Evolutionary conservation across 805 yeast genomes (phyloP).

Genomic region (Candida pseudoglaebosa): DNA sequence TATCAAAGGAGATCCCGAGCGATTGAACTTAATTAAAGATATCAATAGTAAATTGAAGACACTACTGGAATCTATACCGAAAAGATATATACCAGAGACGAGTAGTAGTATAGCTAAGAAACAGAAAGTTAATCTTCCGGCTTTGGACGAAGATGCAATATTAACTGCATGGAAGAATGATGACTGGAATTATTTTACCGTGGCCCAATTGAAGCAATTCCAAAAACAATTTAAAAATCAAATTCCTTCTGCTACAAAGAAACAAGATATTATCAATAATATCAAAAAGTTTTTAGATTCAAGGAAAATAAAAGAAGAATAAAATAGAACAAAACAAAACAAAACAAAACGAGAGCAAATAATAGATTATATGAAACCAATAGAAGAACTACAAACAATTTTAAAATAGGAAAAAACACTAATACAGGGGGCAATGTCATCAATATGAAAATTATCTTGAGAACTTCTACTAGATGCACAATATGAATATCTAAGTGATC

Average conservation of each 20-base stretch:
- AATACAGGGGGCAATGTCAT: no score
- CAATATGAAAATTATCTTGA: no score
- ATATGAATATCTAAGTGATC: no score
- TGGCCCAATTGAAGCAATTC: slow-evolving; percentile 40
- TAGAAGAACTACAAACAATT: no score
- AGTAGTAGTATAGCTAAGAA: slow-evolving; percentile 2
- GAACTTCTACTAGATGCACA: no score
- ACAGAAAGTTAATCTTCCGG: slow-evolving; percentile 3
- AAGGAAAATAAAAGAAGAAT: slow-evolving; percentile 4
- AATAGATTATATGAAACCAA: no score
- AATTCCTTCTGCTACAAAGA: slow-evolving; percentile 35
- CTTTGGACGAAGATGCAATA: slow-evolving; percentile 31
- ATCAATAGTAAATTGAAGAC: slow-evolving; percentile 12
- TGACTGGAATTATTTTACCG: slow-evolving; percentile 32
- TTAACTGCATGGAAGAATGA: slow-evolving; percentile 40
- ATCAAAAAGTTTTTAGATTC: slow-evolving; percentile 30
- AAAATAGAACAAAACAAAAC: no score
- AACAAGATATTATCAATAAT: slow-evolving; percentile 41
- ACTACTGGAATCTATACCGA: slow-evolving; percentile 10
- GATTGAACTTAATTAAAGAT: slow-evolving; percentile 8
- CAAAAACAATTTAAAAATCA: slow-evolving; percentile 28
- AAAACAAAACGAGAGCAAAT: no score
- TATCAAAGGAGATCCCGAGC: slow-evolving; percentile 5
- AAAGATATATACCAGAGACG: slow-evolving; percentile 2
- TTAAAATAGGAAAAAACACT: no score